These are phyloP conservation scores for Calonectria ilicicola DNA, from an alignment of 2,329 filamentous ascomycete genomes.

Conservation along the genomic window DNA sequence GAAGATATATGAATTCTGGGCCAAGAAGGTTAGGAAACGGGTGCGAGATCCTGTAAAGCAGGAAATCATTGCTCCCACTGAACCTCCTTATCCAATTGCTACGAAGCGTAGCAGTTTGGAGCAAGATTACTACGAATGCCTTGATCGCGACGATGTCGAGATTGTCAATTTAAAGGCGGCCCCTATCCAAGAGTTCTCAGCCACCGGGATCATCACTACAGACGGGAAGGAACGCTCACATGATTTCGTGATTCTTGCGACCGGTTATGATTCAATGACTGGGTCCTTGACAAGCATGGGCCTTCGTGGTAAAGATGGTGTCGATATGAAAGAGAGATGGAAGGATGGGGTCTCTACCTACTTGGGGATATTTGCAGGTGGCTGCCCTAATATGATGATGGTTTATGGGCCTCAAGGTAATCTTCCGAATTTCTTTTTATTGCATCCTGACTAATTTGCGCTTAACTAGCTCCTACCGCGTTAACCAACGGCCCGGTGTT, in stretches of 20 bases:
- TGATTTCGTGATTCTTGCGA: constrained; percentile 43
- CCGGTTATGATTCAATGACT: constrained; percentile 38
- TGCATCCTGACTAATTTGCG: not conserved
- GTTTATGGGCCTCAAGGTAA: constrained; percentile 39
- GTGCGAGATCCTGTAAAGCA: constrained; percentile 54
- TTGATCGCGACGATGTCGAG: constrained; percentile 59
- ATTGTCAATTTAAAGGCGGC: constrained; percentile 59
- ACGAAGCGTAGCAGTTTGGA: constrained; percentile 61
- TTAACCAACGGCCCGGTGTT: constrained; percentile 36
- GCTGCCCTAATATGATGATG: constrained; percentile 39
- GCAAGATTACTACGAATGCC: constrained; percentile 37
- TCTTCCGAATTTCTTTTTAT: not conserved
- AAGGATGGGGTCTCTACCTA: constrained; percentile 34
- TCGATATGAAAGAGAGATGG: constrained; percentile 29
- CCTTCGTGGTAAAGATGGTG: constrained; percentile 30
- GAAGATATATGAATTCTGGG: constrained; percentile 62
- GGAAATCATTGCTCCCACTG: constrained; percentile 59
- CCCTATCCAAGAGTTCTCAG: constrained; percentile 54
- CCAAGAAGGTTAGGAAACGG: constrained; percentile 49
- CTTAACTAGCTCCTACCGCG: constrained; percentile 21
- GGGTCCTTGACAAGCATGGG: constrained; percentile 37
- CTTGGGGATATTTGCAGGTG: constrained; percentile 35
- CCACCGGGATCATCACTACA: constrained; percentile 52
- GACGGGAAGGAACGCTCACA: constrained; percentile 45
- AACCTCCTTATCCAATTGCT: constrained; percentile 59